phyloP scores from a whole-genome alignment of 2,329 filamentous ascomycete species.

The Pleurostoma richardsiae region DNA sequence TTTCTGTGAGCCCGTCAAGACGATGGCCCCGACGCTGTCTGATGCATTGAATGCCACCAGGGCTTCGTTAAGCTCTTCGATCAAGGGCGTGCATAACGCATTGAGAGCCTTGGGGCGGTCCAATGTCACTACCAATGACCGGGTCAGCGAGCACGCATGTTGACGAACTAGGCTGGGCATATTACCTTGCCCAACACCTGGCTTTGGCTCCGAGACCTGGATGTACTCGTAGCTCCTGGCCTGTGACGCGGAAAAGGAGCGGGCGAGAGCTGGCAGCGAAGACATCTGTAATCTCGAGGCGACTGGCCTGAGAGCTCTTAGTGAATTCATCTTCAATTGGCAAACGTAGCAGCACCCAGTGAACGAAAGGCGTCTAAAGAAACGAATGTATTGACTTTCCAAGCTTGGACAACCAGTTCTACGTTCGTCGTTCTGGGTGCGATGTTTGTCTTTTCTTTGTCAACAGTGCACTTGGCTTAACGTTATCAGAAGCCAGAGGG shows the following conservation, averaged over 20 bases:
- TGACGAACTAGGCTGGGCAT: slow-evolving; percentile 11
- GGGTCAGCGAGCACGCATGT: neutral
- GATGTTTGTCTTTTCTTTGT: too few species aligned
- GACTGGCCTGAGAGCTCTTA: slow-evolving; percentile 56
- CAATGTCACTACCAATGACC: slow-evolving; percentile 64
- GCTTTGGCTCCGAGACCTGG: slow-evolving; percentile 73
- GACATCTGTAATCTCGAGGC: slow-evolving; percentile 54
- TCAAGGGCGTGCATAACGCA: slow-evolving; percentile 85
- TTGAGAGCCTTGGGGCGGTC: slow-evolving; percentile 95
- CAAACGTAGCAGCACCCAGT: neutral
- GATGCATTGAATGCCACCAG: slow-evolving; percentile 66
- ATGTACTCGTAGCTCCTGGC: slow-evolving; percentile 68
- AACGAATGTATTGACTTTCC: neutral
- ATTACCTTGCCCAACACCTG: slow-evolving; percentile 84
- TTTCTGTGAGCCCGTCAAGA: slow-evolving; percentile 83
- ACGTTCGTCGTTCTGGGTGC: neutral
- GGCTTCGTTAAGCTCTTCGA: slow-evolving; percentile 80
- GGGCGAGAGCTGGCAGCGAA: slow-evolving; percentile 50
- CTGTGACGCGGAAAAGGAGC: slow-evolving; percentile 44
- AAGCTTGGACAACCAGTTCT: neutral
- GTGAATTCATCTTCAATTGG: slow-evolving; percentile 40
- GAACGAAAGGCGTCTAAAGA: neutral
- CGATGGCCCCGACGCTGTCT: slow-evolving; percentile 65
- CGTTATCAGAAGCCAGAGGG: neutral
- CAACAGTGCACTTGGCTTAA: too few species aligned